Conservation (phyloP, 164 flowering plant species). For the Vitis vinifera region DNA sequence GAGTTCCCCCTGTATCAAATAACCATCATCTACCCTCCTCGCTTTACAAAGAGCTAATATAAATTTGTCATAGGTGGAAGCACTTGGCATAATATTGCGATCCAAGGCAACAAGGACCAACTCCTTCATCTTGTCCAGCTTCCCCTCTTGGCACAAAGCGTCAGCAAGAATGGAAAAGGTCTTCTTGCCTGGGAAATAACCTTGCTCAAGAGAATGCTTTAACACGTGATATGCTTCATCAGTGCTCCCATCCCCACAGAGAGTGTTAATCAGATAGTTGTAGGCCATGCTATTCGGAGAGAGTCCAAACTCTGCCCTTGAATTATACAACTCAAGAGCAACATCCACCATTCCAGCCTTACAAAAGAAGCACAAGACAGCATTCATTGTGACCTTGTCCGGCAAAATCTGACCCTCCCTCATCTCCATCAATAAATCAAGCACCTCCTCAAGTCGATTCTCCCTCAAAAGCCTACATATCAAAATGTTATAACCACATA, state of each 20-base stretch:
- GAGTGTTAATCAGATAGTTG: conserved; percentile 58
- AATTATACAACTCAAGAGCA: conserved; percentile 61
- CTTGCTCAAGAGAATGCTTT: conserved; percentile 47
- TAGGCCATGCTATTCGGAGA: conserved; percentile 55
- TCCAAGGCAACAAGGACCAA: conserved; percentile 43
- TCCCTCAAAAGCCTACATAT: conserved; percentile 60
- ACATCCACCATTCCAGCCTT: conserved; percentile 83
- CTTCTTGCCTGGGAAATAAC: conserved; percentile 56
- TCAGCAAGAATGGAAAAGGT: conserved; percentile 57
- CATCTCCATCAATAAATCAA: conserved; percentile 77
- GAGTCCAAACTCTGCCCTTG: conserved; percentile 53
- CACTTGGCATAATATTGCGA: conserved; percentile 32
- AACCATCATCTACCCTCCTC: conserved; percentile 58
- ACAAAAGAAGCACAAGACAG: conserved; percentile 71
- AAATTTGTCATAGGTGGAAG: conserved; percentile 36
- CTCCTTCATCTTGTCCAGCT: conserved; percentile 67
- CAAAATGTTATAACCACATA: conserved; percentile 55
- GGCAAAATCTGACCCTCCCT: conserved; percentile 47
- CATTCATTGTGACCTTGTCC: conserved; percentile 74
- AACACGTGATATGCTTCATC: conserved; percentile 65
- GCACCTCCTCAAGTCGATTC: conserved; percentile 56
- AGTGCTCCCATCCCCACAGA: conserved; percentile 57
- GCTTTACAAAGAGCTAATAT: conserved; percentile 57
- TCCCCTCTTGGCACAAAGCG: conserved; percentile 57
- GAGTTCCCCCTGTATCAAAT: conserved; percentile 36